Evolutionary conservation across 2,329 filamentous ascomycete genomes (phyloP).

Genomic region (Talaromyces sp.): DNA sequence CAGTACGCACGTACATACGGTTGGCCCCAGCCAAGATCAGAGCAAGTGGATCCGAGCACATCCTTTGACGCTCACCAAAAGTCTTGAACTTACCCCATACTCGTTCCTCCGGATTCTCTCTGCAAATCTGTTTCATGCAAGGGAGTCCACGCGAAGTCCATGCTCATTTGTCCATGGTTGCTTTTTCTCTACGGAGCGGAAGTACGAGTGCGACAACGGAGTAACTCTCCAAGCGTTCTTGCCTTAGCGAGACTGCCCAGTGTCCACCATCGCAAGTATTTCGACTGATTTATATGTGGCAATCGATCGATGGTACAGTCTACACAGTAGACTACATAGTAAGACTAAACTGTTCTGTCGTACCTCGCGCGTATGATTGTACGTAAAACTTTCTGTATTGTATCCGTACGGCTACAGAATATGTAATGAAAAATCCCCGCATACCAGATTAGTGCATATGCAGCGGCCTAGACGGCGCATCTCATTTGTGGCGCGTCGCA

Average conservation of each 20-base stretch:
- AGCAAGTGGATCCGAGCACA: conserved; percentile 2
- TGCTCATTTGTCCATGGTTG: conserved; percentile 10
- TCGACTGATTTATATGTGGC: not conserved
- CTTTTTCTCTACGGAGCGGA: conserved; percentile 1
- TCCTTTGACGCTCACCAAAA: not conserved
- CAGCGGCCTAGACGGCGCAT: conserved; percentile 5
- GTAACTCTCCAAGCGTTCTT: not conserved
- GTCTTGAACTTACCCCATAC: conserved; percentile 7
- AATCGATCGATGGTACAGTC: not conserved
- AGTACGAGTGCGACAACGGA: not conserved
- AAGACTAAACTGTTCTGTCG: not conserved
- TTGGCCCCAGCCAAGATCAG: conserved; percentile 2
- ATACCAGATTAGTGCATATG: conserved; percentile 13
- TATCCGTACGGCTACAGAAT: not conserved
- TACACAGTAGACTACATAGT: not conserved
- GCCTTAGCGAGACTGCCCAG: not conserved
- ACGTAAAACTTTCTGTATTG: not conserved
- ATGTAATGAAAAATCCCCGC: conserved; percentile 3
- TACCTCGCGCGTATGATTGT: not conserved
- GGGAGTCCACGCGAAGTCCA: conserved; percentile 16
- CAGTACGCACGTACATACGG: not conserved
- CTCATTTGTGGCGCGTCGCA: conserved; percentile 3
- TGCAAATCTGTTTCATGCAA: conserved; percentile 15
- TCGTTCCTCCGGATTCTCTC: conserved; percentile 6
- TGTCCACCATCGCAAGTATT: not conserved